Evolutionary conservation across 2,329 filamentous ascomycete species (phyloP).

Genomic region (Aspergillus latus): DNA sequence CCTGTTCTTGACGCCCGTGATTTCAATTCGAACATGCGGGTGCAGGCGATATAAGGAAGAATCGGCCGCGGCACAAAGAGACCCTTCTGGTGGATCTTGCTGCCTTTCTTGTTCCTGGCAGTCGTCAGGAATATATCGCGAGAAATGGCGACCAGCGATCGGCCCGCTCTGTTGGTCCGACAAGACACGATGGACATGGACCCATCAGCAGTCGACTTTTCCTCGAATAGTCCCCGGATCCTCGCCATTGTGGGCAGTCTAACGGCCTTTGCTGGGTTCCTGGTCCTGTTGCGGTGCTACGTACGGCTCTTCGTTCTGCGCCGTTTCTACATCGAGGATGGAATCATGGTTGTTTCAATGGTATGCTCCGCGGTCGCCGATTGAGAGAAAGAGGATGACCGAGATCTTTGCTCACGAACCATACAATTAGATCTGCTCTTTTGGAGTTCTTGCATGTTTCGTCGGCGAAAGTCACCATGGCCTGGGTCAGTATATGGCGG

Average conservation of each 20-base stretch:
- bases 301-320: slow-evolving; percentile 51
- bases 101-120: neutral
- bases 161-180: neutral
- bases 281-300: slow-evolving; percentile 47
- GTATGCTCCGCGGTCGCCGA: too few species aligned
- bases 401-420: too few species aligned
- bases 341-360: slow-evolving; percentile 44
- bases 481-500: slow-evolving; percentile 39
- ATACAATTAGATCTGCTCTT: slow-evolving; percentile 22
- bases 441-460: slow-evolving; percentile 42
- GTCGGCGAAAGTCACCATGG: slow-evolving; percentile 47
- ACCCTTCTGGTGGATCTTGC: neutral
- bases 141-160: neutral
- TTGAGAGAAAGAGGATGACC: too few species aligned
- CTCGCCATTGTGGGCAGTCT: slow-evolving; percentile 44
- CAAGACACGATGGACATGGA: neutral
- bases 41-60: neutral
- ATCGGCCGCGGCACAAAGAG: neutral
- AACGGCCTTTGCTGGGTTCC: slow-evolving; percentile 39
- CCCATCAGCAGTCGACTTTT: neutral
- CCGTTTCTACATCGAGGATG: slow-evolving; percentile 53
- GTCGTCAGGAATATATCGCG: neutral
- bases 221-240: slow-evolving; percentile 25
- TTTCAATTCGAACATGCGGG: too few species aligned
- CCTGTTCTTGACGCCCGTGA: too few species aligned